Conservation (phyloP, 2,329 filamentous ascomycete genomes). For the Fusarium sp. region DNA sequence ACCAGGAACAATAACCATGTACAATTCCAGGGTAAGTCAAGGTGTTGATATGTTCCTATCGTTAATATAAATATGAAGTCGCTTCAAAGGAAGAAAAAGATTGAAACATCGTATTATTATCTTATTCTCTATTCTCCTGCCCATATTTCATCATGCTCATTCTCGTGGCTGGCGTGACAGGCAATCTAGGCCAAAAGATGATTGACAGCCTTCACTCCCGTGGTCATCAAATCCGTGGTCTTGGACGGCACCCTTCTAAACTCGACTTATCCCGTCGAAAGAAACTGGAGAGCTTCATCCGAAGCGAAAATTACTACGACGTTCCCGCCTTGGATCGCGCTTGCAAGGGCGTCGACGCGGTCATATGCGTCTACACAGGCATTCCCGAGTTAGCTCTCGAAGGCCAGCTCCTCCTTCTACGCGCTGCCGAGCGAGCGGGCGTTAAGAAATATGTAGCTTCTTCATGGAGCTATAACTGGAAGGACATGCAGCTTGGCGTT, state of each 20-base stretch:
- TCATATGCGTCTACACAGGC: slow-evolving; percentile 48
- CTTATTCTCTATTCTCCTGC: not conserved
- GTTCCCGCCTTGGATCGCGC: slow-evolving; percentile 48
- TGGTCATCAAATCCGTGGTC: not conserved
- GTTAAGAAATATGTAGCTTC: slow-evolving; percentile 47
- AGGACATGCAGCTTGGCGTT: slow-evolving; percentile 42
- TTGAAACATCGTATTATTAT: no score
- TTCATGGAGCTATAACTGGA: slow-evolving; percentile 51
- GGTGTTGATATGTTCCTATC: not conserved
- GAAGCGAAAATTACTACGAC: slow-evolving; percentile 41
- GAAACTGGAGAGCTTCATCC: not conserved
- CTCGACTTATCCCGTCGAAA: not conserved
- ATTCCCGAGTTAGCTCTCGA: slow-evolving; percentile 45
- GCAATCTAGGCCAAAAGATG: not conserved
- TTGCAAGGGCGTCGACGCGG: slow-evolving; percentile 49
- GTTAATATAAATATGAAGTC: not conserved
- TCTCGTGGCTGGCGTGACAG: not conserved
- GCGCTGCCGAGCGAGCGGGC: slow-evolving; percentile 51
- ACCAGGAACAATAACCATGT: not conserved
- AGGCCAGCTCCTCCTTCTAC: slow-evolving; percentile 50
- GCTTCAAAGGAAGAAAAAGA: not conserved
- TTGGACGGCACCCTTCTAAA: not conserved
- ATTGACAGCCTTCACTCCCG: not conserved
- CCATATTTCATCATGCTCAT: not conserved
- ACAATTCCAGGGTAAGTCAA: not conserved